Evolutionary conservation across 495 filamentous ascomycete species (phyloP), one percentile per base, ranked within the genome.

Genomic region (Aspergillus sparsus): DNA sequence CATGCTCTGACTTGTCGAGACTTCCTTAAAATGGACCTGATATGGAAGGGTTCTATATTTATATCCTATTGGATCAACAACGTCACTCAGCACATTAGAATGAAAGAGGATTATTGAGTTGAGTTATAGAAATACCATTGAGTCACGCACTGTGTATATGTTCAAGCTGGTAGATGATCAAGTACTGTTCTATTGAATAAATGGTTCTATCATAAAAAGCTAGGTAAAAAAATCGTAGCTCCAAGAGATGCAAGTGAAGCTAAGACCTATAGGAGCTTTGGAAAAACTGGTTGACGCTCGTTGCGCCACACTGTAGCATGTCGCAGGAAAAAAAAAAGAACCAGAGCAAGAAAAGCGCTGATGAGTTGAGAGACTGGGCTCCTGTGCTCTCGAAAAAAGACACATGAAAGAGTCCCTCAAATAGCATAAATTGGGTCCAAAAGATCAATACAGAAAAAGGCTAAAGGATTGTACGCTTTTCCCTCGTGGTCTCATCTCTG

Each of bases 401-500:
- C 47, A 54, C 35, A 41, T 41, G 39, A 56, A 49, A 33, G 36
- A 27, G 12, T 49, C 8, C 49, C 36, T 15, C 31, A 45, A 44
- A 53, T n/a, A 42, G 51, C 9, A 49, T 47, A 41, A 44, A 45
- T 10, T 57, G 18, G 49, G 52, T 21, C 58, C 52, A 53, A 64
- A 52, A 58, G 18, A 18, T 39, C 39, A 46, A 58, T 53, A 54
- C 35, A 42, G 55, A 21, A 44, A 53, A 54, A 16, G 33, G 32
- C 35, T n/a, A 49, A 62, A 53, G 9, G 33, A 32, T 32, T 32
- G n/a, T n/a, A 37, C 16, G 31, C 60, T 62, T 61, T 57, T 58
- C 62, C 58, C 68, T 77, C 75, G 68, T 77, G 71, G 68, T 77
- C 75, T 68, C 74, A 69, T 77, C 65, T 68, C 41, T 67, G 47